These are phyloP conservation scores for Coprinopsis cinerea DNA, from an alignment of 768 basidiomycete species.

Conservation along the genomic window DNA sequence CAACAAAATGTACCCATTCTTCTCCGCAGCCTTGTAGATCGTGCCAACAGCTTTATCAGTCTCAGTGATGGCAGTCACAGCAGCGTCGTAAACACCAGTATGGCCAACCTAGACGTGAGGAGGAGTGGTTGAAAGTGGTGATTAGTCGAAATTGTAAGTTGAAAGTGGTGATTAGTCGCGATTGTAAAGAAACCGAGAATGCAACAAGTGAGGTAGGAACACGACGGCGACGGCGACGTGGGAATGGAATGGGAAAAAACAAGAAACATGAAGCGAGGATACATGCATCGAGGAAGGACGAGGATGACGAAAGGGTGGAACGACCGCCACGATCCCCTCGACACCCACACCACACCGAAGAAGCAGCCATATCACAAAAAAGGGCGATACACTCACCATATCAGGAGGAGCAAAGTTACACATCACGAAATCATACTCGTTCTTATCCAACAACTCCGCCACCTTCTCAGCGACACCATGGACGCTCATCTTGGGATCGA, in stretches of 20 bases:
- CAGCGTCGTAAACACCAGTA: conserved; percentile 88
- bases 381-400: conserved; percentile 50
- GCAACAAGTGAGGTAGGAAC: too few relatives aligned
- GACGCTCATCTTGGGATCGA: conserved; percentile 85
- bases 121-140: neutral
- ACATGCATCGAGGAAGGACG: too few relatives aligned
- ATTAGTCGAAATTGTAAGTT: neutral
- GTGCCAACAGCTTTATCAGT: conserved; percentile 89
- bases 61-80: conserved; percentile 79
- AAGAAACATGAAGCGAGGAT: too few relatives aligned
- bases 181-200: too few relatives aligned
- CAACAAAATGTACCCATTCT: conserved; percentile 80
- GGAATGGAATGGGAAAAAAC: too few relatives aligned
- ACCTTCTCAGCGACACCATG: conserved; percentile 88
- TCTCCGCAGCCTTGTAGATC: conserved; percentile 78
- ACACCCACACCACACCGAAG: too few relatives aligned
- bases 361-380: neutral
- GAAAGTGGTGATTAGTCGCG: too few relatives aligned
- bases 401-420: conserved; percentile 98
- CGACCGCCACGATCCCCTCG: neutral
- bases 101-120: conserved; percentile 66
- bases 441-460: conserved; percentile 69
- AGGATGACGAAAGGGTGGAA: too few relatives aligned
- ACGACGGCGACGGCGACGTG: too few relatives aligned
- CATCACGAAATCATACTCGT: conserved; percentile 86